Evolutionary conservation across 495 filamentous ascomycete species (phyloP).

Genomic region (Penicillium fimorum): DNA sequence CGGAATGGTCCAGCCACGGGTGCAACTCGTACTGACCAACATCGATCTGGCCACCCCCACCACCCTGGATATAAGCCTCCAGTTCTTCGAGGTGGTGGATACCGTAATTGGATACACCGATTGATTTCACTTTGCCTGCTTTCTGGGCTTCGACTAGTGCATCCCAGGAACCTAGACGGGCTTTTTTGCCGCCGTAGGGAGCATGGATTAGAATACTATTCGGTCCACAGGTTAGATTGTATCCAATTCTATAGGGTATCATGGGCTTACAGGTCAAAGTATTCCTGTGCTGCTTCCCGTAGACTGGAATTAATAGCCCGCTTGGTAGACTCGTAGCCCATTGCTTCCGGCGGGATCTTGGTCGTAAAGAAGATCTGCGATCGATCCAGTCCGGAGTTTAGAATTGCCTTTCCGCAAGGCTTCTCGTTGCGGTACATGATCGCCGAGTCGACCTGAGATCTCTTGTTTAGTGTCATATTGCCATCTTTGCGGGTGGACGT

Average conservation of each 20-base stretch:
- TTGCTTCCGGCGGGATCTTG: conserved; percentile 52
- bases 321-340: conserved; percentile 50
- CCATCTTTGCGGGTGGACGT: conserved; percentile 3
- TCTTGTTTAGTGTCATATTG: neutral
- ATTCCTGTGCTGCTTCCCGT: conserved; percentile 42
- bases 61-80: conserved; percentile 68
- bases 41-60: conserved; percentile 70
- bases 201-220: conserved; percentile 52
- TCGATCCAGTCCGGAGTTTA: conserved; percentile 41
- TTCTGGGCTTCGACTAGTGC: conserved; percentile 54
- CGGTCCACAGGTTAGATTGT: neutral
- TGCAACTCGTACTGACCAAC: conserved; percentile 89
- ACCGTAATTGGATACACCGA: conserved; percentile 58
- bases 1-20: conserved; percentile 72
- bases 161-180: conserved; percentile 46
- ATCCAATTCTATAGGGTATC: neutral
- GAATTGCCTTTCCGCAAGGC: conserved; percentile 49
- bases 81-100: conserved; percentile 59
- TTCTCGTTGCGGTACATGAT: conserved; percentile 57
- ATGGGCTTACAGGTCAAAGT: conserved; percentile 62
- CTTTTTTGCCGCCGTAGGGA: conserved; percentile 53
- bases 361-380: conserved; percentile 55
- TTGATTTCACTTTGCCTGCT: conserved; percentile 46
- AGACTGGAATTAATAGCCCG: conserved; percentile 34
- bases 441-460: conserved; percentile 56